Conservation (phyloP, 2,329 filamentous ascomycete genomes). For the Fusarium lateritium region DNA sequence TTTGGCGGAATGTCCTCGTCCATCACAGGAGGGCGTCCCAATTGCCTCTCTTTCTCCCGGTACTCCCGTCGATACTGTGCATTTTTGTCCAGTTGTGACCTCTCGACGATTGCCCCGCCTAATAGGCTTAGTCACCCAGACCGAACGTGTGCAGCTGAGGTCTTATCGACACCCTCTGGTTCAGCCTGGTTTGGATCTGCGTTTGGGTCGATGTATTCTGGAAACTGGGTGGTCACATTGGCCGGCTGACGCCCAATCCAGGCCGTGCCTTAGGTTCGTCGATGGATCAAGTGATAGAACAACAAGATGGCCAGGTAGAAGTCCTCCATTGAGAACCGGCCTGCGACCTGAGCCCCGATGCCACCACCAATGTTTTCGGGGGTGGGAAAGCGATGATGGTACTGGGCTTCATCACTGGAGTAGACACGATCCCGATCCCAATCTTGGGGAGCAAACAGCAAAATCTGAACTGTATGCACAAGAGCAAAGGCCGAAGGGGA, state of each 20-base stretch:
- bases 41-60: too few relatives aligned
- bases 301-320: not conserved
- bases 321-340: too few relatives aligned
- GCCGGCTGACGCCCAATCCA: not conserved
- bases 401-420: not conserved
- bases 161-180: too few relatives aligned
- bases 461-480: not conserved
- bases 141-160: too few relatives aligned
- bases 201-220: too few relatives aligned
- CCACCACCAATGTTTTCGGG: not conserved
- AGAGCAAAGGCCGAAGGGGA: not conserved
- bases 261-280: not conserved
- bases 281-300: not conserved
- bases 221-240: too few relatives aligned
- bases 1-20: not conserved
- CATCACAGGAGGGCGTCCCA: not conserved
- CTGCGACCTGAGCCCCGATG: not conserved
- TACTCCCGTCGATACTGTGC: too few relatives aligned
- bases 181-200: too few relatives aligned
- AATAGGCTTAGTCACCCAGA: too few relatives aligned
- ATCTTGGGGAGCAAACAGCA: not conserved
- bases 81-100: too few relatives aligned
- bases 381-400: not conserved
- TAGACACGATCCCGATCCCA: not conserved
- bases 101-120: too few relatives aligned